Percentiles rank a stretch among this genome's conserved stretches.
phyloP scores from a whole-genome alignment of 176 grass and related monocot species.

The Poa annua region DNA sequence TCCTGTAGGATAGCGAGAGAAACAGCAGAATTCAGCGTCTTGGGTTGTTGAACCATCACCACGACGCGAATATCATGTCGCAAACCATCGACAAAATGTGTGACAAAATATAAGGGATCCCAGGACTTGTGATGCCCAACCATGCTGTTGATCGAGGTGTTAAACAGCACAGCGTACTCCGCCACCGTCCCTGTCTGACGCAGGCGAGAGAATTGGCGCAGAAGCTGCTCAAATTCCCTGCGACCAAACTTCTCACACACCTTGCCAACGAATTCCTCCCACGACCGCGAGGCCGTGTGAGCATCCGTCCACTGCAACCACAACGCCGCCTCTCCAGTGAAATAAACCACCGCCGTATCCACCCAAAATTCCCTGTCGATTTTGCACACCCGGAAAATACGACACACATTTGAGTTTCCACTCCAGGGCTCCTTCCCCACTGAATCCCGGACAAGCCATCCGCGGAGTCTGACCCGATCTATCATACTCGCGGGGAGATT shows the following conservation, averaged over 20 bases:
- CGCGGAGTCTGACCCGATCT: too few species aligned
- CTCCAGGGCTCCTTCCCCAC: neutral
- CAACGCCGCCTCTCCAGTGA: neutral
- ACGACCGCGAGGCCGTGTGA: fast-evolving
- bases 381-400: neutral
- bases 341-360: neutral
- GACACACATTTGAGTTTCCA: neutral
- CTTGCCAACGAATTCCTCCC: neutral
- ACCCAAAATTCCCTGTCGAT: fast-evolving
- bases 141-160: neutral
- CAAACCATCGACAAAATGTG: neutral
- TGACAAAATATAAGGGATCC: neutral
- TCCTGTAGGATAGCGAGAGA: neutral
- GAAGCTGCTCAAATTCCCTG: too few species aligned
- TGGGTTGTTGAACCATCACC: neutral
- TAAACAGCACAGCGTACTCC: too few species aligned
- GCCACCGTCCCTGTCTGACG: too few species aligned
- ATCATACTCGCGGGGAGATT: too few species aligned
- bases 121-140: neutral
- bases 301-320: neutral
- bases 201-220: too few species aligned
- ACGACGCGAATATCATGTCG: neutral
- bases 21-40: neutral
- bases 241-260: neutral
- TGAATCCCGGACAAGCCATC: too few species aligned